Evolutionary conservation across 805 yeast species (phyloP).

Genomic region (Yarrowia keelungensis): DNA sequence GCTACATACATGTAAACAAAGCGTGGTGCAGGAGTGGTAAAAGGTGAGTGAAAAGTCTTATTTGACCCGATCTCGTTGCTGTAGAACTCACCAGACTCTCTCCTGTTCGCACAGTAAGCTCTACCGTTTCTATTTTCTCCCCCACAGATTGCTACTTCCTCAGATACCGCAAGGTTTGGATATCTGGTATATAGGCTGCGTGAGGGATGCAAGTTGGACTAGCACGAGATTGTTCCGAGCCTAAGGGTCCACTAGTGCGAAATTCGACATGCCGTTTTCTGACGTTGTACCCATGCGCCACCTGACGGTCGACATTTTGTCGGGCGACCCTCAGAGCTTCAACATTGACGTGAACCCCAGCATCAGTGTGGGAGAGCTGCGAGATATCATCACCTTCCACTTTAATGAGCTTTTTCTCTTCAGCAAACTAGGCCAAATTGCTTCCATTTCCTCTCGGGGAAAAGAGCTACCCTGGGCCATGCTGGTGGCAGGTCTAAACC

Average conservation of each 20-base stretch:
- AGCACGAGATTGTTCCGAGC: neutral
- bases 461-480: constrained; percentile 14
- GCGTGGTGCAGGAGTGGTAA: too few species aligned
- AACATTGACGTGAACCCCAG: constrained; percentile 10
- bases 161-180: constrained; percentile 4
- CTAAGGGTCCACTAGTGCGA: constrained; percentile 4
- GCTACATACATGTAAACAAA: neutral
- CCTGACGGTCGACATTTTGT: constrained; percentile 15
- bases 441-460: neutral
- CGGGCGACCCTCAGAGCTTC: constrained; percentile 25
- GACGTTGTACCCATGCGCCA: constrained; percentile 18
- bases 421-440: constrained; percentile 12
- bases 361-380: constrained; percentile 4
- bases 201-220: neutral
- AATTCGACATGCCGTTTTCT: constrained; percentile 12
- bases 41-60: too few species aligned
- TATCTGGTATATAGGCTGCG: neutral
- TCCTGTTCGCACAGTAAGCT: too few species aligned
- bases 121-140: neutral
- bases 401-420: constrained; percentile 21
- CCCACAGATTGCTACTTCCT: neutral
- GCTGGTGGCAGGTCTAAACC: constrained; percentile 25
- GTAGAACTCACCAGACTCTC: neutral
- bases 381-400: constrained; percentile 12
- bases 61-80: neutral